Evolutionary conservation across 768 basidiomycete species (phyloP).

Genomic region (Lactarius sp.): DNA sequence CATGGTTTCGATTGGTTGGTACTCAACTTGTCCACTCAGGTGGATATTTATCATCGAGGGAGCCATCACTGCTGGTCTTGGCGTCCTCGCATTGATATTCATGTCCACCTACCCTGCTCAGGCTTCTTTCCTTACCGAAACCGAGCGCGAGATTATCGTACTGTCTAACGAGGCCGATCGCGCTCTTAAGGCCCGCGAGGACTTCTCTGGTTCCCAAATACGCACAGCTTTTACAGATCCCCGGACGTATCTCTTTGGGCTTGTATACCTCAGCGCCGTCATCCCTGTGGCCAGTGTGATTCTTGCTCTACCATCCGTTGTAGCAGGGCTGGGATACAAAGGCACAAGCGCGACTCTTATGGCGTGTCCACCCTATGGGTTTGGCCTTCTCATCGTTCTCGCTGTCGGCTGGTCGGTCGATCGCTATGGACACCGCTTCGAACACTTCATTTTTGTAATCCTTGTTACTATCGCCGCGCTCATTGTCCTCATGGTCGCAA

Average conservation of each 20-base stretch:
- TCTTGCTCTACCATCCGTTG: neutral
- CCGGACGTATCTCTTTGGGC: neutral
- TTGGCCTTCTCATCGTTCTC: constrained; percentile 16
- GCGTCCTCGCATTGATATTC: neutral
- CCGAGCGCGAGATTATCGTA: constrained; percentile 26
- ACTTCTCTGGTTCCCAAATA: neutral
- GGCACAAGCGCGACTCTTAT: constrained; percentile 23
- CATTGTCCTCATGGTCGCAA: neutral
- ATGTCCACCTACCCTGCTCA: constrained; percentile 27
- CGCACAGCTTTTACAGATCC: neutral
- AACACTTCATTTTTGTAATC: constrained; percentile 25
- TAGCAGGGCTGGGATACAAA: constrained; percentile 13
- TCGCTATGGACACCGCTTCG: constrained; percentile 28
- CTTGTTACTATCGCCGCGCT: neutral
- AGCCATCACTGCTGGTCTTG: neutral
- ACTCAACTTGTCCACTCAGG: no score
- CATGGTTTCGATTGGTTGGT: neutral
- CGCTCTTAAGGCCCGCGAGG: constrained; percentile 15
- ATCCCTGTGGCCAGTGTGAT: constrained; percentile 2
- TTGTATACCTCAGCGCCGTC: neutral
- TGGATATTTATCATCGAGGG: no score
- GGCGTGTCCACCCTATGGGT: constrained; percentile 23
- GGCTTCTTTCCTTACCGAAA: constrained; percentile 29
- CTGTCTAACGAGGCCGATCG: constrained; percentile 25
- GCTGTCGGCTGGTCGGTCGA: constrained; percentile 26